Percentiles rank a stretch among this genome's conserved stretches.
Evolutionary conservation across 768 basidiomycete genomes (phyloP).

Genomic region (Clavulina sp.): DNA sequence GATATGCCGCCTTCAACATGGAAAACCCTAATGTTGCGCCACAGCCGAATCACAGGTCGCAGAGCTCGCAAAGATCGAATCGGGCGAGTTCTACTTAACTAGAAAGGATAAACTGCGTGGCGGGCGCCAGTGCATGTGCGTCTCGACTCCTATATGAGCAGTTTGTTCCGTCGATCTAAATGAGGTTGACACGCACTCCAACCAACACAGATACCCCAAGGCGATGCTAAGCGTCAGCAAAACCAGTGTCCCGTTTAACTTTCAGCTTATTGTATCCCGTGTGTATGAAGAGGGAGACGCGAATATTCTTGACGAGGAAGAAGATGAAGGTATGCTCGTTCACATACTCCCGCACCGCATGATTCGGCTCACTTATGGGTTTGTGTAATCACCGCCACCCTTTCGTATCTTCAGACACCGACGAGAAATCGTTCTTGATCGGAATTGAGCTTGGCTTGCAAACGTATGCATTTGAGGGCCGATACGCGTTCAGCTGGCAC

Average conservation of each 20-base stretch:
- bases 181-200: not conserved
- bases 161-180: not conserved
- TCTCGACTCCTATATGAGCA: constrained; percentile 8
- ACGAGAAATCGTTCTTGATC: constrained; percentile 84
- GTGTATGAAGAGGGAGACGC: constrained; percentile 97
- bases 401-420: constrained; percentile 16
- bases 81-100: constrained; percentile 80
- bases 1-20: too few relatives aligned
- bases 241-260: constrained; percentile 47
- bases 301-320: constrained; percentile 84
- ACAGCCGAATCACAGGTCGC: constrained; percentile 85
- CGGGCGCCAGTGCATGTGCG: constrained; percentile 93
- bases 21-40: too few relatives aligned
- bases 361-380: not conserved
- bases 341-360: not conserved
- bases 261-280: constrained; percentile 83
- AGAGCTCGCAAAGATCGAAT: constrained; percentile 86
- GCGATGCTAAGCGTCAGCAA: constrained; percentile 89
- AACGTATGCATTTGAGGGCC: constrained; percentile 50
- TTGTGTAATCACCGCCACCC: not conserved
- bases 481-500: constrained; percentile 77
- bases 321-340: constrained; percentile 37
- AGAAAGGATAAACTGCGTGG: constrained; percentile 82
- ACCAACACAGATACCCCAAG: constrained; percentile 61
- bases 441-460: constrained; percentile 81